Percentiles rank a stretch among this genome's conserved stretches.
phyloP scores from a whole-genome alignment of 768 basidiomycete species.

The Amanita polypyramis region DNA sequence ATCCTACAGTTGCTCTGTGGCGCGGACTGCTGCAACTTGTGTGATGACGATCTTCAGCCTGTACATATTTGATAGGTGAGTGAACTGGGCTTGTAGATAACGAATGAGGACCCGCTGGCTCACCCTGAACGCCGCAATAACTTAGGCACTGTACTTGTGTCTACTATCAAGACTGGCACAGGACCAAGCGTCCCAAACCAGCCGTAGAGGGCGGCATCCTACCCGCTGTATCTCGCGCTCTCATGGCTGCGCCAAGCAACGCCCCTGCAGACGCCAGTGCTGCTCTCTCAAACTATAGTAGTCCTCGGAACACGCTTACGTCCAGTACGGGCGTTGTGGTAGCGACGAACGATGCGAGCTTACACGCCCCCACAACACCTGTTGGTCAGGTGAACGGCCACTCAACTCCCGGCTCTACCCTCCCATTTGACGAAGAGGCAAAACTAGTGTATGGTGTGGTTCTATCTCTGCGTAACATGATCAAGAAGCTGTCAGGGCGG shows the following conservation, averaged over 20 bases:
- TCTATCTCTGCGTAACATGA: slow-evolving; percentile 85
- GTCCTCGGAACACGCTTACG: slow-evolving; percentile 57
- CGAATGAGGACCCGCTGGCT: no score
- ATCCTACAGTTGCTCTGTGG: no score
- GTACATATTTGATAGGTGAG: slow-evolving; percentile 85
- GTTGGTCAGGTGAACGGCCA: slow-evolving; percentile 17
- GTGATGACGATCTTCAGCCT: slow-evolving; percentile 87
- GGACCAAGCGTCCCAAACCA: slow-evolving; percentile 60
- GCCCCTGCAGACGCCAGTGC: slow-evolving; percentile 19
- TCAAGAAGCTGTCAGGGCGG: slow-evolving; percentile 89
- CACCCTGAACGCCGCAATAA: background rate
- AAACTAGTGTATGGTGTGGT: slow-evolving; percentile 97
- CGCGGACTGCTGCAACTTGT: no score
- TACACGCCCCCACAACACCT: slow-evolving; percentile 18
- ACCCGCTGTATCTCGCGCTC: slow-evolving; percentile 69
- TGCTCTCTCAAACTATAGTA: slow-evolving; percentile 31
- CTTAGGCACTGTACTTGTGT: slow-evolving; percentile 82
- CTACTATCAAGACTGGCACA: slow-evolving; percentile 95
- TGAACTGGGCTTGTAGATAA: no score
- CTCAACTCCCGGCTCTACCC: slow-evolving; percentile 31
- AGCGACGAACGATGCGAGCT: slow-evolving; percentile 35
- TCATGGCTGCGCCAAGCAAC: slow-evolving; percentile 25
- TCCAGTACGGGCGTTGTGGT: slow-evolving; percentile 61
- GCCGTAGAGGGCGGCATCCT: slow-evolving; percentile 68
- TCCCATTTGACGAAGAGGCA: slow-evolving; percentile 94